Base-by-base conservation (phyloP, 495 filamentous ascomycete genomes). In the Penicillium silybi region DNA sequence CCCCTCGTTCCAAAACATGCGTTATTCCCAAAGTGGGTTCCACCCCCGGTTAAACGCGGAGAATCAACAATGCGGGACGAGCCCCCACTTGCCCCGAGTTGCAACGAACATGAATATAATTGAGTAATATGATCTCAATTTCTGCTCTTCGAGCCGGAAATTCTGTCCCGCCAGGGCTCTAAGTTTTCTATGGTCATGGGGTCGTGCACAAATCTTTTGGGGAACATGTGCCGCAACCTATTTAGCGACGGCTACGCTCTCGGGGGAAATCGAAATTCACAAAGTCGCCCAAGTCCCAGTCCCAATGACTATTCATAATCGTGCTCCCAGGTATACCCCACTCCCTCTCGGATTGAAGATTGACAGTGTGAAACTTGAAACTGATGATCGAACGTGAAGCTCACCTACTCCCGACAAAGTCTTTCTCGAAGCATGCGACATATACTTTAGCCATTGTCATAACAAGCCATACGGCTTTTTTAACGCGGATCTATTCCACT, bases 381-480 rank as follows among this genome's bases (percentile, higher is more conserved):
- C 37, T 39, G 37, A 39, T n/a, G 2, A 39, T 17, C 16, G 7
- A 7, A 19, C 11, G 1, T 15, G 19, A 3, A 58, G 56, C 26
- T 17, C 50, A 13, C 42, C 52, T 16, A 39, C 57, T 5, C 48
- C 52, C 16, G 57, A 59, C 41, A 55, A 41, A 34, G 50, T 65
- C n/a, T 59, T 65, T 22, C 53, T 56, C 20, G 58, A 62, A 53
- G 59, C 62, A 16, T 59, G 55, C 55, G 50, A 56, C 35, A 49
- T 61, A 9, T 69, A 61, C 46, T 69, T 69, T 47, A 27, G 41
- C 11, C 62, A 61, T 32, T 62, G 55, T 27, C 67, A 70, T 27
- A 66, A 68, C 38, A 61, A 66, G 50, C 65, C 65, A 7, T 70
- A 63, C 44, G 56, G 54, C 13, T 58, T 68, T 39, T 70, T 70